Evolutionary conservation across 2,329 filamentous ascomycete species (phyloP).

Genomic region (Colletotrichum echinochloae): DNA sequence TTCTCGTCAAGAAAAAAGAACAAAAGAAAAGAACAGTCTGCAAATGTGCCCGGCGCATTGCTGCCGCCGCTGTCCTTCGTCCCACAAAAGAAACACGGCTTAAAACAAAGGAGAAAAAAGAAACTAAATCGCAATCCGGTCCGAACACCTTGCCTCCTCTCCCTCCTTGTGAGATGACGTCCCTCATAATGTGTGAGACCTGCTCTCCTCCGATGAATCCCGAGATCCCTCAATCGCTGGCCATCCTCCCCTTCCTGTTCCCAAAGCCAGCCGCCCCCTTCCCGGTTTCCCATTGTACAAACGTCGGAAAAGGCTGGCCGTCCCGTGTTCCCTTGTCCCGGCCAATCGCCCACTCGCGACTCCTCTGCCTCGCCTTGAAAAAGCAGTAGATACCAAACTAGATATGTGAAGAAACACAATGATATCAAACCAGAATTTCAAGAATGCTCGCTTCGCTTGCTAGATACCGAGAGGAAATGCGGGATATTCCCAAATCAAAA

Average conservation of each 20-base stretch:
- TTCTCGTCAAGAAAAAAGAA: slow-evolving; percentile 4
- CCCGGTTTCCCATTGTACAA: slow-evolving; percentile 27
- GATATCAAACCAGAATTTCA: slow-evolving; percentile 34
- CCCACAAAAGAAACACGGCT: not conserved
- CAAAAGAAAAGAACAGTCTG: slow-evolving; percentile 10
- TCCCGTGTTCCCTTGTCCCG: slow-evolving; percentile 26
- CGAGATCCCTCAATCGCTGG: not conserved
- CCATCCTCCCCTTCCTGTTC: not conserved
- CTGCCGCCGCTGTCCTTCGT: not conserved
- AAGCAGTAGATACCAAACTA: slow-evolving; percentile 43
- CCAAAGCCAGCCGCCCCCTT: slow-evolving; percentile 4
- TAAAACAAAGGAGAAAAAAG: slow-evolving; percentile 24
- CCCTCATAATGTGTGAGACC: slow-evolving; percentile 36
- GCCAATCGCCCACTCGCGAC: not conserved
- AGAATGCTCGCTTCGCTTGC: slow-evolving; percentile 46
- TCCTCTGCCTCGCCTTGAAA: slow-evolving; percentile 32
- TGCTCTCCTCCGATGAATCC: slow-evolving; percentile 32
- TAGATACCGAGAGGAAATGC: slow-evolving; percentile 50
- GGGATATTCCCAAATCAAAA: slow-evolving; percentile 41
- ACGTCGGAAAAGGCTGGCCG: slow-evolving; percentile 23
- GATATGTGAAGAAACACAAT: slow-evolving; percentile 36
- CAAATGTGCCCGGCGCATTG: slow-evolving; percentile 4
- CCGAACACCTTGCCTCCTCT: slow-evolving; percentile 6
- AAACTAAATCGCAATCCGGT: slow-evolving; percentile 37
- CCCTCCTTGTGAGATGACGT: slow-evolving; percentile 23